Conservation (phyloP, 106 monocot genomes). For the Hemerocallis citrina region DNA sequence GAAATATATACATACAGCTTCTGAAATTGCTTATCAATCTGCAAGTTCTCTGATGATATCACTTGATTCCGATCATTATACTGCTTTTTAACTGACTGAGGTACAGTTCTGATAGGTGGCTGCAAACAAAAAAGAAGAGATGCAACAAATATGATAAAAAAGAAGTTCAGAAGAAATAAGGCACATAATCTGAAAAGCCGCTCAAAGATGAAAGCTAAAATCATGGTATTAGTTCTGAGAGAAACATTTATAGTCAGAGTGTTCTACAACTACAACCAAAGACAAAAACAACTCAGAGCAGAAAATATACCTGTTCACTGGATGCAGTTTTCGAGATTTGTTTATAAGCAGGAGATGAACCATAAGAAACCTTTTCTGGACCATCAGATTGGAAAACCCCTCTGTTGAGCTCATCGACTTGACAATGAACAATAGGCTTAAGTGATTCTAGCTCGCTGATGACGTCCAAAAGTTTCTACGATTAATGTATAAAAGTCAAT, state of each 20-base stretch:
- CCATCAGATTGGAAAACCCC: conserved; percentile 21
- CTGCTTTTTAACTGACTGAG: conserved; percentile 27
- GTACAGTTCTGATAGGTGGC: conserved; percentile 19
- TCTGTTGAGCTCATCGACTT: conserved; percentile 65
- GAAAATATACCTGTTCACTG: conserved; percentile 47
- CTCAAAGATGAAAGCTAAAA: neutral
- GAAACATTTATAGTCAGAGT: neutral
- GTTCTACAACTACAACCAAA: neutral
- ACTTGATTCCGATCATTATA: conserved; percentile 27
- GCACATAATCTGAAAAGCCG: neutral
- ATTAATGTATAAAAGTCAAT: conserved; percentile 6
- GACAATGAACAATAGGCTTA: conserved; percentile 59
- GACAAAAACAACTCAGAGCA: neutral
- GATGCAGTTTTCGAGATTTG: conserved; percentile 21
- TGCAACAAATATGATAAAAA: neutral
- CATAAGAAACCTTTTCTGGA: conserved; percentile 13
- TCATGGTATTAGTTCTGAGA: neutral
- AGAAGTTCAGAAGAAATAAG: neutral
- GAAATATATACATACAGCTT: conserved; percentile 44
- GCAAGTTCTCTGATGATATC: conserved; percentile 18
- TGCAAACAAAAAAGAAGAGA: conserved; percentile 14
- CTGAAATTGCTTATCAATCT: conserved; percentile 31
- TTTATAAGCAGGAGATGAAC: conserved; percentile 16
- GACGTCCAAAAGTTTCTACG: conserved; percentile 77
- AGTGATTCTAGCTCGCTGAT: conserved; percentile 76